Base-by-base conservation (phyloP, 768 basidiomycete species). In the Mycena albidolilacea region DNA sequence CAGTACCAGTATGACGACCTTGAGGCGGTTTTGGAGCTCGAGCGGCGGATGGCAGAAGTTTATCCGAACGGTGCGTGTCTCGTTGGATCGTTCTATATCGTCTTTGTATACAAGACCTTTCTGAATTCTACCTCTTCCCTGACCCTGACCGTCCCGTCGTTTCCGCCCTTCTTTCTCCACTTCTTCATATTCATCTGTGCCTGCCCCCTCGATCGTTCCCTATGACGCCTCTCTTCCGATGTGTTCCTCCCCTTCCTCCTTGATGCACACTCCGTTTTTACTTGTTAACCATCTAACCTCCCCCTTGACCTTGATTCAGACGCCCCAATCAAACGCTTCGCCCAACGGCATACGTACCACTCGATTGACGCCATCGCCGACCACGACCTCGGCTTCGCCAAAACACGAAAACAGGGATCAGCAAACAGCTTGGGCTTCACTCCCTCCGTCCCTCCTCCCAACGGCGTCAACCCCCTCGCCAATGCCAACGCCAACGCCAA, bases 1-100 rank as follows among this genome's bases (percentile, higher is more conserved):
- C 96, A 98, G 81, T 98, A 97, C 83, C 93, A 95, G 78, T 98
- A 94, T 78, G 96, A 96, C n/a, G 96, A 97, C 81, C 85, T 97
- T 44, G 92, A 94, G 54, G 93, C 95, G 1, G 90, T 95, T 3
- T 91, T 94, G 76, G 95, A 97, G 82, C 89, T 98, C 59, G 97
- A 98, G 81, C 91, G 92, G 72, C 90, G 98, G 9, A 94, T 98
- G 77, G 86, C 92, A 0, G 97, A 98, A 71, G 90, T 92, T 0
- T 98, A 95, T 82, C 92, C 96, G 0, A 90, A 90, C 61, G 96
- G 96, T 96, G 73, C 50, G 90, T 82, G 30, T 30, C 30, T 30
- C 30, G 30, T 11, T 19, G 48, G 15, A n/a, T 19, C 48, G 3
- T 17, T 50, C 48, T 37, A 5, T 41, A 60, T 71, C 35, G 6